Conservation (phyloP, 2,329 filamentous ascomycete genomes). For the Taxawa tesnikishii region DNA sequence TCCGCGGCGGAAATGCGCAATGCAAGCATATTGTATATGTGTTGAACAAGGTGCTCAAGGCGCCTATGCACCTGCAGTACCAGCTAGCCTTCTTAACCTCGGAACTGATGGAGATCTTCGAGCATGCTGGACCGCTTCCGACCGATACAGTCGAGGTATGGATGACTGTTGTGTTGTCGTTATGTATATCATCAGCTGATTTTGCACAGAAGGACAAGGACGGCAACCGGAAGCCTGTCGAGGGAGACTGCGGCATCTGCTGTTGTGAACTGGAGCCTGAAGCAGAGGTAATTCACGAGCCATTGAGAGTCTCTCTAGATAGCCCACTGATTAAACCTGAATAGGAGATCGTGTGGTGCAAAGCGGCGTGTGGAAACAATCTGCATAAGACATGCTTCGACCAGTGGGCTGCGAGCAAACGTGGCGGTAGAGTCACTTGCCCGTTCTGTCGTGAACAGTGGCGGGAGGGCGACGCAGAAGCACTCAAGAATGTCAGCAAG, state of each 20-base stretch:
- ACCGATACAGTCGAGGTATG: slow-evolving; percentile 20
- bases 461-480: slow-evolving; percentile 11
- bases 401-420: slow-evolving; percentile 32
- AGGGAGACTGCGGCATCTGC: slow-evolving; percentile 53
- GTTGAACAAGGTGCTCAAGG: slow-evolving; percentile 46
- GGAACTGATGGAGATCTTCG: slow-evolving; percentile 46
- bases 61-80: slow-evolving; percentile 41
- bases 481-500: slow-evolving; percentile 14
- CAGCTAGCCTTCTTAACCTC: slow-evolving; percentile 48
- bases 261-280: slow-evolving; percentile 19
- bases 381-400: slow-evolving; percentile 46
- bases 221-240: slow-evolving; percentile 46
- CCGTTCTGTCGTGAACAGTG: slow-evolving; percentile 19
- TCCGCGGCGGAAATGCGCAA: slow-evolving; percentile 34
- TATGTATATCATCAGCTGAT: too few species aligned
- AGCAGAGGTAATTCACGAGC: too few species aligned
- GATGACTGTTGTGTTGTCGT: too few species aligned
- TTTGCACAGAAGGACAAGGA: slow-evolving; percentile 18
- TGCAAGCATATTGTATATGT: slow-evolving; percentile 57
- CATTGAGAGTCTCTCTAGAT: too few species aligned
- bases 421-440: slow-evolving; percentile 14
- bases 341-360: slow-evolving; percentile 45
- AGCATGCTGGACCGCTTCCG: slow-evolving; percentile 39
- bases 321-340: too few species aligned
- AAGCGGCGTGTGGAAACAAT: slow-evolving; percentile 50